These are phyloP conservation scores for Nemania bipapillata DNA, from an alignment of 2,329 filamentous ascomycete genomes.

Conservation along the genomic window DNA sequence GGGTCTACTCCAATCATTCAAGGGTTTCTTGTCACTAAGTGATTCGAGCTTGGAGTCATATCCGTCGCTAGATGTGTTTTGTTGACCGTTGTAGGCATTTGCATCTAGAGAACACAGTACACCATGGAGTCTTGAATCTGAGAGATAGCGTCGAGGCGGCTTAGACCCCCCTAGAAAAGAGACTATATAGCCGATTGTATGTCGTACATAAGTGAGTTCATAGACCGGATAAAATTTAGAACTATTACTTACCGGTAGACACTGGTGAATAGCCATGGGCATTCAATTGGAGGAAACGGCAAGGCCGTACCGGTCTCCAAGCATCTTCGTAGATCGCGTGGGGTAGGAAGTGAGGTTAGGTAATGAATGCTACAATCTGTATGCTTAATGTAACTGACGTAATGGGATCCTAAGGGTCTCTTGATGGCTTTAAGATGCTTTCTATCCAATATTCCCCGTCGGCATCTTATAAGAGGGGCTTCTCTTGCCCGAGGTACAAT, in stretches of 20 bases:
- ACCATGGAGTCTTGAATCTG: background rate
- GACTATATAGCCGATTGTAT: background rate
- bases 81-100: background rate
- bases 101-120: background rate
- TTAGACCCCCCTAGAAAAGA: background rate
- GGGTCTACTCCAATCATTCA: background rate
- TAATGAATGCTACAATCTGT: constrained; percentile 7
- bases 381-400: constrained; percentile 25
- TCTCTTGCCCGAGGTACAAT: background rate
- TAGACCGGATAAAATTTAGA: constrained; percentile 23
- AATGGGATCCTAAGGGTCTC: background rate
- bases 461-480: background rate
- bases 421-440: background rate
- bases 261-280: background rate
- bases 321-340: constrained; percentile 7
- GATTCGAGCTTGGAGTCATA: background rate
- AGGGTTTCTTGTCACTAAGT: background rate
- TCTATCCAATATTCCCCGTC: background rate
- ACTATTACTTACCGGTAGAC: constrained; percentile 17
- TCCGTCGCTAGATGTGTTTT: background rate
- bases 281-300: constrained; percentile 1
- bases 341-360: constrained; percentile 20
- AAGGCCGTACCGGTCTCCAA: constrained; percentile 8
- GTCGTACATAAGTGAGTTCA: background rate
- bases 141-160: background rate